Base-by-base conservation (phyloP, 352 stramenopile genomes). In the Globisporangium paroecandrum region DNA sequence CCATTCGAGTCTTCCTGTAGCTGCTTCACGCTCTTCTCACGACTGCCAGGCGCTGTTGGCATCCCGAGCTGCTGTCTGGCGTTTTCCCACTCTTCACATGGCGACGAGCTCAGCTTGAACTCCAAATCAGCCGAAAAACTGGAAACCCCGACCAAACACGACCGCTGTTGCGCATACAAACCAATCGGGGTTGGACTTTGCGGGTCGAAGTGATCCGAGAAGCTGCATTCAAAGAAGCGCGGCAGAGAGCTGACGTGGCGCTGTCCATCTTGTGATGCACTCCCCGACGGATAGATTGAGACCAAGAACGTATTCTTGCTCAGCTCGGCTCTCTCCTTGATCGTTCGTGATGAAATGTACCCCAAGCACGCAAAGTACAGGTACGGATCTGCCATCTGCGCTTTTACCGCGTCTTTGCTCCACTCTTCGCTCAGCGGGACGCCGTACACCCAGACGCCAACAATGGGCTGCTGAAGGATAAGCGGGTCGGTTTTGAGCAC, bases 371-470 rank as follows among this genome's bases (percentile, higher is more conserved):
- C 65, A 58, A 86, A 80, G 56, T 89, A 82, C 53, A 94, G 58
- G 58, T 79, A 86, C 54, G 83, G 77, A 69, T 91, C 74, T 15
- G 68, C 64, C 1, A 91, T 61, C 61, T 82, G 77, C 7, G 71
- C 65, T 25, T 69, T 69, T 1, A 73, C 71, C 6, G 41, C 69
- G 3, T 73, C 65, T 22, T 77, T 69, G 32, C 85, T 63, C 77
- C 80, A 87, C 13, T 76, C 76, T 25, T 89, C 83, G 59, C 81
- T 74, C 5, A 94, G 70, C 12, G 78, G 66, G 3, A 92, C 69
- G 32, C 86, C 86, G 46, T 89, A 90, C 4, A 91, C 75, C 86
- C 86, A 94, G 55, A 94, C 24, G 13, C 86, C 86, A 1, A 94
- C 83, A 58, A 92, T 72, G 2, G 84, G 86, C 25, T 83, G 78